Conservation (phyloP, 257 asterid species). For the Solanum phureja region DNA sequence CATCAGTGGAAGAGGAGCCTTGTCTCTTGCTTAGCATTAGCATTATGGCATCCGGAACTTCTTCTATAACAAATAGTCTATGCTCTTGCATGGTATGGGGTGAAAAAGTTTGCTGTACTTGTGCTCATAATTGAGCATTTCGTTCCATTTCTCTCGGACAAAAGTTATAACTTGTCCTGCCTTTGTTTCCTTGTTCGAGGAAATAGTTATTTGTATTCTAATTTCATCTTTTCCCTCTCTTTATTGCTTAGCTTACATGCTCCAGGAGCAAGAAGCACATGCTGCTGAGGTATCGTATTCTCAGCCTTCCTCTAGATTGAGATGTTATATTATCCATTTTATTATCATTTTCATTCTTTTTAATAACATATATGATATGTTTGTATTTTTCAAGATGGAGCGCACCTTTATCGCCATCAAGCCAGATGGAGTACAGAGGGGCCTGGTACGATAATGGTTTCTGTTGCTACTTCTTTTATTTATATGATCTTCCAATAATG, state of each 20-base stretch:
- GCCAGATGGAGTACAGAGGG: constrained; percentile 99
- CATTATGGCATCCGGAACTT: constrained; percentile 14
- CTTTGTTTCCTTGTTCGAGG: not conserved
- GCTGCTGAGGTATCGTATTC: constrained; percentile 68
- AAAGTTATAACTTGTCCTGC: not conserved
- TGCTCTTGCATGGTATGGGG: constrained; percentile 3
- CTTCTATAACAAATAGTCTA: constrained; percentile 6
- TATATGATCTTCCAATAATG: not conserved
- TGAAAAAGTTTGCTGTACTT: constrained; percentile 4
- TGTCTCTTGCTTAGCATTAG: constrained; percentile 11
- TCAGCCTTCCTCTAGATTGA: not conserved
- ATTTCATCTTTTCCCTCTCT: not conserved
- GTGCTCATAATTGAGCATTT: not conserved
- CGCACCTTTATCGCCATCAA: constrained; percentile 94
- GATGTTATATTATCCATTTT: not conserved
- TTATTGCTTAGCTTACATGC: constrained; percentile 58
- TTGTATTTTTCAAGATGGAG: constrained; percentile 48
- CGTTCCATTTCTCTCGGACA: constrained; percentile 4
- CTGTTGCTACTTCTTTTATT: not conserved
- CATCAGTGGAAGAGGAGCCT: constrained; percentile 11
- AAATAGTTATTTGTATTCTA: not conserved
- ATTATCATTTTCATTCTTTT: not conserved
- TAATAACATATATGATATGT: constrained; percentile 8
- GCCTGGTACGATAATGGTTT: constrained; percentile 47
- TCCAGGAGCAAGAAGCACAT: constrained; percentile 77